Evolutionary conservation across 1,284 basidiomycete genomes (phyloP).

Genomic region (Austroboletus novae-zelandiae): DNA sequence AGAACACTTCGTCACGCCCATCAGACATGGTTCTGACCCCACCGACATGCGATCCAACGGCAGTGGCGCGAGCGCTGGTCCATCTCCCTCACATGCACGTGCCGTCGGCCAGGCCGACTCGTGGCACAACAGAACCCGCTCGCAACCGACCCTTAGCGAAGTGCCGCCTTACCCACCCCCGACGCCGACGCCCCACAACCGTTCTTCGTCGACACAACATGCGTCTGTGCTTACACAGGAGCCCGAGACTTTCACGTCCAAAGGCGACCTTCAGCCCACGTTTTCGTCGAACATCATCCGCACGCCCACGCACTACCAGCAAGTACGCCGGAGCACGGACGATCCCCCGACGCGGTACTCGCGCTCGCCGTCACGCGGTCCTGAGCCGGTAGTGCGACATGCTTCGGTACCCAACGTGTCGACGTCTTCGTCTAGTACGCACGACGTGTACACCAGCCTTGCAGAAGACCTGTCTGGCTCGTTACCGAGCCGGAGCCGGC

Average conservation of each 20-base stretch:
- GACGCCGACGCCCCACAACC: constrained; percentile 21
- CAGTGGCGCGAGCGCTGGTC: constrained; percentile 7
- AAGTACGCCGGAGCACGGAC: constrained; percentile 20
- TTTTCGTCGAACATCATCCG: constrained; percentile 65
- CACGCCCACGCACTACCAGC: constrained; percentile 44
- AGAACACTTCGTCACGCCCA: constrained; percentile 11
- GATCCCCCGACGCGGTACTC: constrained; percentile 16
- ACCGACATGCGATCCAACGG: constrained; percentile 10
- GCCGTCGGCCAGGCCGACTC: constrained; percentile 15
- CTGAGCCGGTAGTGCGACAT: constrained; percentile 27
- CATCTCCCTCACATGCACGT: constrained; percentile 19
- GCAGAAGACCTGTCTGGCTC: constrained; percentile 55
- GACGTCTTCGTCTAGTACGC: constrained; percentile 10
- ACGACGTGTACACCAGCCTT: constrained; percentile 35
- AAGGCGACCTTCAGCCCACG: constrained; percentile 55
- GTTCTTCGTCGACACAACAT: constrained; percentile 22
- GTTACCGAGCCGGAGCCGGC: constrained; percentile 40
- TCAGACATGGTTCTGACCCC: constrained; percentile 28
- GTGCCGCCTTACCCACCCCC: constrained; percentile 32
- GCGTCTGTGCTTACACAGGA: constrained; percentile 16
- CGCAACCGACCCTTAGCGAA: constrained; percentile 19
- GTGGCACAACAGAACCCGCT: constrained; percentile 16
- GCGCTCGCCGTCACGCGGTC: constrained; percentile 19
- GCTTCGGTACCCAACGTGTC: constrained; percentile 25
- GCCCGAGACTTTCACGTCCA: constrained; percentile 44